phyloP scores from a whole-genome alignment of 805 yeast genomes.

The Candida odintsovae region DNA sequence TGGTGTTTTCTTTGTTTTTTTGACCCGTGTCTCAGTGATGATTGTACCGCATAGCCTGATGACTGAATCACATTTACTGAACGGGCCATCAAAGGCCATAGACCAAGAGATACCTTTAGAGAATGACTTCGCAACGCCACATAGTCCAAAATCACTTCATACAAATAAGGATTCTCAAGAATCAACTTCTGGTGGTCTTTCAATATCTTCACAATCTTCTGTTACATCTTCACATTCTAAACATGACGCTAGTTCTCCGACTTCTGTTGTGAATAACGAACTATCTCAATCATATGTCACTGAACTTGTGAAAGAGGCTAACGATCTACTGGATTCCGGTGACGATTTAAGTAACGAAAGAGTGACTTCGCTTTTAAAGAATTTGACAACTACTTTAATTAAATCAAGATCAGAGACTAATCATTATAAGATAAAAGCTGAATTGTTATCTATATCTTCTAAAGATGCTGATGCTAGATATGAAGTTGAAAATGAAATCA shows the following conservation, averaged over 20 bases:
- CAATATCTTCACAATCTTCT: slow-evolving; percentile 12
- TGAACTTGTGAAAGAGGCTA: slow-evolving; percentile 2
- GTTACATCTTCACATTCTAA: not conserved
- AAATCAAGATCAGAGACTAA: slow-evolving; percentile 26
- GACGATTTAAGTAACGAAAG: slow-evolving; percentile 2
- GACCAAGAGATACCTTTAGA: not conserved
- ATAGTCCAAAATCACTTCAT: slow-evolving; percentile 7
- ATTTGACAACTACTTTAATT: slow-evolving; percentile 18
- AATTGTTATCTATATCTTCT: slow-evolving; percentile 37
- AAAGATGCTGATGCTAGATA: slow-evolving; percentile 39
- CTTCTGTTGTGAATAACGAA: not conserved
- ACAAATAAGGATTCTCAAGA: not conserved
- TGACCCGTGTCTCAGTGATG: not conserved
- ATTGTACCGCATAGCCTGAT: not conserved
- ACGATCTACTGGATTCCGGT: not conserved
- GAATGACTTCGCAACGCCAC: not conserved
- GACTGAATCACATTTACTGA: not conserved
- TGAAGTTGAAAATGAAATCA: slow-evolving; percentile 41
- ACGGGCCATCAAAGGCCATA: not conserved
- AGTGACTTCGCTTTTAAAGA: slow-evolving; percentile 8
- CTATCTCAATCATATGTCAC: slow-evolving; percentile 3
- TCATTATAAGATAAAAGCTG: slow-evolving; percentile 30
- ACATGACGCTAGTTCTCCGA: not conserved
- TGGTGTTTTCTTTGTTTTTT: no score
- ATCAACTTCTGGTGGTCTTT: not conserved